These are phyloP conservation scores for Neonectria coccinea DNA, from an alignment of 2,329 filamentous ascomycete genomes.

Conservation along the genomic window DNA sequence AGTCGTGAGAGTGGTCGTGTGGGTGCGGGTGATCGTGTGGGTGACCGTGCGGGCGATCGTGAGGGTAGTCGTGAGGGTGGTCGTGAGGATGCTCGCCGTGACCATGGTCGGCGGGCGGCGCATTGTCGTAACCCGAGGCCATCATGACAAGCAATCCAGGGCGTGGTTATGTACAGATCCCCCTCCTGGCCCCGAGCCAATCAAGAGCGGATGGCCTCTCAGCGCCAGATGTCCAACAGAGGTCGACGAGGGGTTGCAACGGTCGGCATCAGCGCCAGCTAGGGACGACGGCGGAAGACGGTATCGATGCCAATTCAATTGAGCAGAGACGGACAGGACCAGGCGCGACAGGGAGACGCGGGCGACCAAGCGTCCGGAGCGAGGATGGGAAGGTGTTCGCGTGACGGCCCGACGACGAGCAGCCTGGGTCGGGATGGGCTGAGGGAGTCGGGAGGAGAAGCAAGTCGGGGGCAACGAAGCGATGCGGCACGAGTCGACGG, in stretches of 20 bases:
- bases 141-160: slow-evolving; percentile 50
- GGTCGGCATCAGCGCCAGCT: slow-evolving; percentile 55
- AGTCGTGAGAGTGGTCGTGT: slow-evolving; percentile 35
- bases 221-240: slow-evolving; percentile 49
- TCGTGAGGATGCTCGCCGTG: slow-evolving; percentile 46
- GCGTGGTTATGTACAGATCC: slow-evolving; percentile 39
- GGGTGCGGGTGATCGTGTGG: too few relatives aligned
- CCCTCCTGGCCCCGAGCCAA: slow-evolving; percentile 45
- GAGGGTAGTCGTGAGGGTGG: not conserved
- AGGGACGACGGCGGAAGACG: slow-evolving; percentile 33
- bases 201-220: slow-evolving; percentile 43
- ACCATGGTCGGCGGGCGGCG: slow-evolving; percentile 53
- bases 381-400: slow-evolving; percentile 41
- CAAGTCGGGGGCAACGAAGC: slow-evolving; percentile 44
- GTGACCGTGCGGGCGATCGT: not conserved
- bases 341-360: slow-evolving; percentile 35
- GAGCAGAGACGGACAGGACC: slow-evolving; percentile 25
- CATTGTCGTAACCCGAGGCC: slow-evolving; percentile 62
- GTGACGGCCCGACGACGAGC: slow-evolving; percentile 45
- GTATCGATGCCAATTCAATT: slow-evolving; percentile 47
- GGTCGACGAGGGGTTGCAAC: slow-evolving; percentile 49
- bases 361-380: slow-evolving; percentile 35
- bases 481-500: slow-evolving; percentile 45
- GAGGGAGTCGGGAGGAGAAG: slow-evolving; percentile 38
- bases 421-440: slow-evolving; percentile 39